Evolutionary conservation across 2,329 filamentous ascomycete species (phyloP).

Genomic region (Thelonectria discophora): DNA sequence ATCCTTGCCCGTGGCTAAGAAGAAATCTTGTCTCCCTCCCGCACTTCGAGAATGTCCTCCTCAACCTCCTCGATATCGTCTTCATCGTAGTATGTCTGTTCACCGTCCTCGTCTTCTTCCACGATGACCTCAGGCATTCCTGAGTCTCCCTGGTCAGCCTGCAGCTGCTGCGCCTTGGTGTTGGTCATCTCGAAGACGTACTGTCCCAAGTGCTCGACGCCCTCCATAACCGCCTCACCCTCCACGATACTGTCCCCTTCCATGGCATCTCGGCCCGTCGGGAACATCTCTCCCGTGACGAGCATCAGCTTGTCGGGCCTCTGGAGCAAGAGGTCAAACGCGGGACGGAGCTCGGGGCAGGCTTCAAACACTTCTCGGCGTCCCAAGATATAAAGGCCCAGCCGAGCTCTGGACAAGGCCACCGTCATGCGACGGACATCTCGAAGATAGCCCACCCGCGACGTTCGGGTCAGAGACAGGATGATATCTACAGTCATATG

Average conservation of each 20-base stretch:
- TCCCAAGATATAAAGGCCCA: slow-evolving; percentile 92
- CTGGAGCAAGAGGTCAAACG: slow-evolving; percentile 80
- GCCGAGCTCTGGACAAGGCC: slow-evolving; percentile 87
- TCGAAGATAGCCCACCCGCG: slow-evolving; percentile 88
- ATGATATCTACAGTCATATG: slow-evolving; percentile 77
- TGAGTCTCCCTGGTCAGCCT: slow-evolving; percentile 46
- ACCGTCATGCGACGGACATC: slow-evolving; percentile 95
- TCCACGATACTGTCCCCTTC: slow-evolving; percentile 55
- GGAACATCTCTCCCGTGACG: slow-evolving; percentile 87
- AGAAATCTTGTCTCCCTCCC: slow-evolving; percentile 43
- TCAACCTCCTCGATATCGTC: slow-evolving; percentile 45
- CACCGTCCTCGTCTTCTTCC: slow-evolving; percentile 44
- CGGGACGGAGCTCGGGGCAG: slow-evolving; percentile 86
- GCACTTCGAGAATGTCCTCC: slow-evolving; percentile 49
- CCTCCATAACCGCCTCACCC: slow-evolving; percentile 79
- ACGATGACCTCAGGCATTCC: slow-evolving; percentile 33
- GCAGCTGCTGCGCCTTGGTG: slow-evolving; percentile 61
- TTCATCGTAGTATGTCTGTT: slow-evolving; percentile 45
- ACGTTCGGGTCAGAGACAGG: slow-evolving; percentile 89
- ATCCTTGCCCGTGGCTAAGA: slow-evolving; percentile 17
- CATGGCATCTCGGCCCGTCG: slow-evolving; percentile 64
- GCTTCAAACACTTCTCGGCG: slow-evolving; percentile 88
- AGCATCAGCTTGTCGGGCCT: slow-evolving; percentile 84
- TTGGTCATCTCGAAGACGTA: slow-evolving; percentile 98
- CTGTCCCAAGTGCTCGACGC: slow-evolving; percentile 92